Percentiles rank a stretch among this genome's conserved stretches.
Conservation (phyloP, 2,329 filamentous ascomycete genomes). For the Grosmannia serpens region DNA sequence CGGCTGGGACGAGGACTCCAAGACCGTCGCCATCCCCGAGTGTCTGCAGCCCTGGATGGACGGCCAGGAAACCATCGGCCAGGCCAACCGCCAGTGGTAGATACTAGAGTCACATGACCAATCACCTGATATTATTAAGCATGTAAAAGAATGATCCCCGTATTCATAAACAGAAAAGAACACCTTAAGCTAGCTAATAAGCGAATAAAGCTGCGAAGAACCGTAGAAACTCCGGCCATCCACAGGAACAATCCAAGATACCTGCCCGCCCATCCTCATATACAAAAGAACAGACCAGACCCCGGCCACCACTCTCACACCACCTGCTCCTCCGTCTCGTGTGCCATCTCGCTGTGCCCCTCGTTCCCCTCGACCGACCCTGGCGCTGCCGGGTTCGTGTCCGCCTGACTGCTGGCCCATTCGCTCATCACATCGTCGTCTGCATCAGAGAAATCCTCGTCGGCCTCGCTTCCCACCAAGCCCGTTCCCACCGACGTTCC, state of each 20-base stretch:
- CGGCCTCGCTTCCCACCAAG: constrained; percentile 11
- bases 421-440: constrained; percentile 28
- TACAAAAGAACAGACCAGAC: not conserved
- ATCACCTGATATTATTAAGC: no score
- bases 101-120: no score
- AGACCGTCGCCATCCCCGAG: constrained; percentile 63
- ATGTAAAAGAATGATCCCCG: no score
- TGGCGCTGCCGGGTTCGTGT: constrained; percentile 12
- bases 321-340: not conserved
- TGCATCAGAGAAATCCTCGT: constrained; percentile 21
- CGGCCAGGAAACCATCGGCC: constrained; percentile 52
- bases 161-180: no score
- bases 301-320: not conserved
- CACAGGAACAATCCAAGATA: no score
- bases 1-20: constrained; percentile 64
- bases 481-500: constrained; percentile 35
- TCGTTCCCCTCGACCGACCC: constrained; percentile 10
- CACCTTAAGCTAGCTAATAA: no score
- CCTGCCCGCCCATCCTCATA: no score
- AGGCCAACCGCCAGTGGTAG: not conserved
- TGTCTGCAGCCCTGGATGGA: constrained; percentile 79
- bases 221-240: no score
- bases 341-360: constrained; percentile 14
- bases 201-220: no score
- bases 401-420: constrained; percentile 33